phyloP scores from a whole-genome alignment of 352 stramenopile genomes.

The Globisporangium uncinulatum region DNA sequence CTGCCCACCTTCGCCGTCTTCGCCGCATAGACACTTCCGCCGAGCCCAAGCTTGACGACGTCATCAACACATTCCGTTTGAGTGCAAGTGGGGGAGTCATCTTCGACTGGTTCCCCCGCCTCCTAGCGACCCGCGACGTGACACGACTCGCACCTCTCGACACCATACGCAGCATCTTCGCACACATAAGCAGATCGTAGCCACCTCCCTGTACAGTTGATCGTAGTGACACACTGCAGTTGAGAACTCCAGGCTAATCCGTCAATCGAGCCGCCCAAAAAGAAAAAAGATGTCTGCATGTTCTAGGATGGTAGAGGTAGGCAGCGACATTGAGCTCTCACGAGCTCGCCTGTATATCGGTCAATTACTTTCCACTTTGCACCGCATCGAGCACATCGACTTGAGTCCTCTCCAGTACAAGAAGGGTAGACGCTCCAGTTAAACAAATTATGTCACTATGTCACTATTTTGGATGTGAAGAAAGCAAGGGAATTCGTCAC shows the following conservation, averaged over 20 bases:
- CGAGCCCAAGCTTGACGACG: not conserved
- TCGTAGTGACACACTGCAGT: not conserved
- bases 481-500: too few relatives aligned
- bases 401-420: too few relatives aligned
- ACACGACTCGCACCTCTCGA: not conserved
- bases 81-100: not conserved
- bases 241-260: not conserved
- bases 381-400: too few relatives aligned
- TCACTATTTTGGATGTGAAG: too few relatives aligned
- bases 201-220: not conserved
- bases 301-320: too few relatives aligned
- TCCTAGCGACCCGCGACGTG: not conserved
- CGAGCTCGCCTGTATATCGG: too few relatives aligned
- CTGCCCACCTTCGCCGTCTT: too few relatives aligned
- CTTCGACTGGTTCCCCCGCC: not conserved
- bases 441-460: too few relatives aligned
- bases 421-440: too few relatives aligned
- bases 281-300: too few relatives aligned
- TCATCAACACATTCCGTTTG: not conserved
- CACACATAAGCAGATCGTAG: not conserved
- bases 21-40: not conserved
- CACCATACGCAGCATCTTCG: not conserved
- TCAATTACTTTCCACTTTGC: too few relatives aligned
- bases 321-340: too few relatives aligned
- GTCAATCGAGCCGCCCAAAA: not conserved